Conservation (phyloP, 2,329 filamentous ascomycete species). For the Corinectria fuckeliana region DNA sequence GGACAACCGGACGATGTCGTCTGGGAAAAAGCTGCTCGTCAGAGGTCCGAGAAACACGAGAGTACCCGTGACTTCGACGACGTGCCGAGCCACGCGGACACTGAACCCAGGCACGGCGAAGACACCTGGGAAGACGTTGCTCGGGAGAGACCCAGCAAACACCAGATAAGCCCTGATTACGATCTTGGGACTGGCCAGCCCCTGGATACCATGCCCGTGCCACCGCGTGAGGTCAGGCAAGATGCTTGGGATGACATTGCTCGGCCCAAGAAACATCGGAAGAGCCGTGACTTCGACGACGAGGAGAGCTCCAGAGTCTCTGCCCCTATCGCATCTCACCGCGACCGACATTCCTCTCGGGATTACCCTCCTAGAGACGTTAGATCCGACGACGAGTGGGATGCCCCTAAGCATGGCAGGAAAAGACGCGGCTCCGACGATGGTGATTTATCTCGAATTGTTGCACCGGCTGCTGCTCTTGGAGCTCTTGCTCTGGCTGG, state of each 20-base stretch:
- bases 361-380: slow-evolving; percentile 23
- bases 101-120: no score
- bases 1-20: slow-evolving; percentile 24
- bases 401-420: neutral
- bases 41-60: slow-evolving; percentile 43
- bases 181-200: no score
- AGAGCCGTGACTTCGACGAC: slow-evolving; percentile 35
- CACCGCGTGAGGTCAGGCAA: slow-evolving; percentile 26
- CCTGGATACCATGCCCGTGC: slow-evolving; percentile 23
- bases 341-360: slow-evolving; percentile 30
- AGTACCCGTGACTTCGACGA: slow-evolving; percentile 41
- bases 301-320: slow-evolving; percentile 35
- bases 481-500: slow-evolving; percentile 22
- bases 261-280: slow-evolving; percentile 41
- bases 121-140: no score
- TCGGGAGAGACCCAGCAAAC: no score
- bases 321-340: slow-evolving; percentile 40
- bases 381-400: slow-evolving; percentile 20
- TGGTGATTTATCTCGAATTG: slow-evolving; percentile 14
- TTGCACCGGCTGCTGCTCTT: slow-evolving; percentile 28
- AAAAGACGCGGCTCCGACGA: slow-evolving; percentile 9
- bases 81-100: slow-evolving; percentile 11
- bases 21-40: slow-evolving; percentile 38
- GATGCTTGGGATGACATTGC: slow-evolving; percentile 38
- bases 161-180: no score